Evolutionary conservation across 2,329 filamentous ascomycete species (phyloP), one percentile per base, ranked within the genome.

Genomic region (Cercospora sp.): DNA sequence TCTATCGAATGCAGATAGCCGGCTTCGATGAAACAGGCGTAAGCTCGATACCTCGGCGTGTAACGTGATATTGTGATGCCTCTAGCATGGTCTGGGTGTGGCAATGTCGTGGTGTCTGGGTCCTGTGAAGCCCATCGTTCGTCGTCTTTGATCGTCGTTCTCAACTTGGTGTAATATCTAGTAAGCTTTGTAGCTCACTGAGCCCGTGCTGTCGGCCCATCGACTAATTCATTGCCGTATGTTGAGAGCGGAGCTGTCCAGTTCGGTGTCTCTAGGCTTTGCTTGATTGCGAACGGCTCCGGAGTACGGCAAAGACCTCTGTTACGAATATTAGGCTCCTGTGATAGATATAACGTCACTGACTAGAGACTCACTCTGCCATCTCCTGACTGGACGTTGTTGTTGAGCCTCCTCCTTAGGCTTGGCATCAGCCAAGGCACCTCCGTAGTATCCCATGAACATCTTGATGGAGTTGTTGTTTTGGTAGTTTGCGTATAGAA

Each of bases 381-480:
- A 53, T 31, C 39, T 26, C 33, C n/a, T 63, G 16, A 26, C 42
- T 33, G 42, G 26, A 31, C 26, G 26, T 26, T 33, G 23, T 30
- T 28, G 20, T 18, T 28, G 20, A 9, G 60, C 26, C 42, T 53
- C 60, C 12, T 51, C 45, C n/a, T 33, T 31, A 9, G 60, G 39
- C 28, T 53, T 63, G 39, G 42, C 60, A 31, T 36, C 60, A 30
- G 39, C 39, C 60, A 63, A 63, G 59, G 36, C 59, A 10, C 23
- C 42, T 30, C 60, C 60, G 10, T 28, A 23, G 16, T 26, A 63
- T 63, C 60, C 60, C 60, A 63, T 63, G 42, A 63, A 63, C 60
- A 63, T 63, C 0, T 33, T 58, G 26, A 26, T 33, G 60, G 28
- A 51, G 10, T 51, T 20, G 13, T 26, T 23, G 26, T 53, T 45